Evolutionary conservation across 495 filamentous ascomycete species (phyloP), one percentile per base, ranked within the genome.

Genomic region (Penicillium verhagenii): DNA sequence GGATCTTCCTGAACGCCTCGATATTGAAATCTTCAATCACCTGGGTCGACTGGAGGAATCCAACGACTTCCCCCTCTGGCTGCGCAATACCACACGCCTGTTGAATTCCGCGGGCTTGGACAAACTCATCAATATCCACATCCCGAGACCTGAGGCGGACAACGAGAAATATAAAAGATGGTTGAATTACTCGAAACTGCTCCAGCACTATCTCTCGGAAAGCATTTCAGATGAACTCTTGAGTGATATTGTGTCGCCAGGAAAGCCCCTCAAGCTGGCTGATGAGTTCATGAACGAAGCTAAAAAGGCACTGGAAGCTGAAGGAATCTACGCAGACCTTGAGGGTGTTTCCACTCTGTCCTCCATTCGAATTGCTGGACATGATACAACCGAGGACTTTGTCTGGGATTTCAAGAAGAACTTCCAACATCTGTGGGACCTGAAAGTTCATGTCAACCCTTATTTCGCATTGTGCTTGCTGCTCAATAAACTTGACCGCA

Each of bases 221-320:
- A 25, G 11, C 11, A 18, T 50, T 24, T 39, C 48, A 18, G 20
- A 40, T 11, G 9, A n/a, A 1, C 20, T 50, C 1, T 4, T 31
- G 1, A 0, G 2, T 6, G 8, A 50, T n/a, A 40, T 38, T n/a
- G 19, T 8, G 8, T 21, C 50, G 8, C 38, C 7, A 6, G 38
- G 38, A 44, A 35, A 24, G 1, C 9, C 9, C 9, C 19, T 45
- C 18, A 28, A 53, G 35, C 40, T 53, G 4, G 50, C 50, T 1
- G 39, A 53, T 6, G 50, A 53, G 10, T 45, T 53, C 18, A 24
- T 53, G 1, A 28, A 33, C 10, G 18, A 46, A 24, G 40, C 39
- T 2, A 53, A 33, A 24, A 18, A 9, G 2, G 14, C 23, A 4
- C 35, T 53, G 21, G n/a, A 42, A 21, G 16, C 4, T 5, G 5